Conservation (phyloP, 129 eudicot species). For the Saposhnikovia divaricata region DNA sequence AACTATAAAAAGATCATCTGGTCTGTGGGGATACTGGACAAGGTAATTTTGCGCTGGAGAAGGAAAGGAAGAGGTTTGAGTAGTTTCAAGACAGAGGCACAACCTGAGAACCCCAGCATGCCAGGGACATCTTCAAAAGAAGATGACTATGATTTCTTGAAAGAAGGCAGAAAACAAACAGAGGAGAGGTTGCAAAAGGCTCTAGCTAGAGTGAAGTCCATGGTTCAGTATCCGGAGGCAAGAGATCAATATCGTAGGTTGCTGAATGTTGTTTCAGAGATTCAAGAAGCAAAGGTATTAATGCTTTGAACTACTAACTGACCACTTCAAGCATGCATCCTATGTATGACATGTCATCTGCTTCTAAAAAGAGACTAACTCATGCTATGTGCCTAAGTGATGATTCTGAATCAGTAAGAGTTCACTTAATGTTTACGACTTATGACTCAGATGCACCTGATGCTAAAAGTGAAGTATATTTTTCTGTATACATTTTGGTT, state of each 20-base stretch:
- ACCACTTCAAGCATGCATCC: background rate
- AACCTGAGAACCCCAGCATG: conserved; percentile 34
- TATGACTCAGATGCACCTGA: background rate
- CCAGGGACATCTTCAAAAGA: conserved; percentile 37
- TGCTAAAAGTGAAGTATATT: background rate
- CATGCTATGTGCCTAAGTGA: background rate
- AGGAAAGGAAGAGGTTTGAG: conserved; percentile 92
- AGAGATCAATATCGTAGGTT: conserved; percentile 87
- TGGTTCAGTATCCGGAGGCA: conserved; percentile 95
- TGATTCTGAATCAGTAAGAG: background rate
- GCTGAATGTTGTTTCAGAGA: conserved; percentile 77
- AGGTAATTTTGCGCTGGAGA: conserved; percentile 89
- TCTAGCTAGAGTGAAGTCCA: conserved; percentile 93
- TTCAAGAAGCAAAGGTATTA: conserved; percentile 64
- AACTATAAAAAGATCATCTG: conserved; percentile 73
- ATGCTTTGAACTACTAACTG: background rate
- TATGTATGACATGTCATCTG: background rate
- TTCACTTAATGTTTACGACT: background rate
- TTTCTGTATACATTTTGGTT: background rate
- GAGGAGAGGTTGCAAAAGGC: conserved; percentile 85
- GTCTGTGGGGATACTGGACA: conserved; percentile 95
- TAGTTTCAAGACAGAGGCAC: conserved; percentile 72
- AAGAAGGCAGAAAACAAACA: conserved; percentile 90
- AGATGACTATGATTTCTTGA: conserved; percentile 87
- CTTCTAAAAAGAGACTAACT: background rate